These are phyloP conservation scores for Penicillium hesseltinei DNA, from an alignment of 2,329 filamentous ascomycete species.

Conservation along the genomic window DNA sequence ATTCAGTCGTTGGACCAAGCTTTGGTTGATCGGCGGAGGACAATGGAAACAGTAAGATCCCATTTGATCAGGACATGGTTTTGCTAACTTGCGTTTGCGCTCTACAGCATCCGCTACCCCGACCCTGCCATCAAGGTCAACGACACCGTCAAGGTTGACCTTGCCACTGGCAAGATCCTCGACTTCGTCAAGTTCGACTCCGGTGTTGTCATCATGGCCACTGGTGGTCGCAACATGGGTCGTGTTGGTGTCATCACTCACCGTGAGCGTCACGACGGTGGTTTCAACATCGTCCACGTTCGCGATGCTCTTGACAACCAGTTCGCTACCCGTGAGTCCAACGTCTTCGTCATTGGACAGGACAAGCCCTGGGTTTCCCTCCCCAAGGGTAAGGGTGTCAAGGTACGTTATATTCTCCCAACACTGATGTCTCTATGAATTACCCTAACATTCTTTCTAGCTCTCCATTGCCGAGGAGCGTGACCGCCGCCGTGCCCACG, in stretches of 20 bases:
- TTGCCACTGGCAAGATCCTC: slow-evolving; percentile 93
- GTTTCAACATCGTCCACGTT: slow-evolving; percentile 98
- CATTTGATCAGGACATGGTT: slow-evolving; percentile 21
- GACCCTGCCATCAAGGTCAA: slow-evolving; percentile 99
- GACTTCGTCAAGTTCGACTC: slow-evolving; percentile 99
- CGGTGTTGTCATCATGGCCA: slow-evolving; percentile 96
- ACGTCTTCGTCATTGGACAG: slow-evolving; percentile 98
- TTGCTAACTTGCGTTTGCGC: slow-evolving; percentile 32
- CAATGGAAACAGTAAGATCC: slow-evolving; percentile 38
- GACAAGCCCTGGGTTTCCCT: slow-evolving; percentile 99
- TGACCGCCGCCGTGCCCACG: slow-evolving; percentile 84
- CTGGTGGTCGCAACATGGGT: slow-evolving; percentile 99
- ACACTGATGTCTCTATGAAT: not conserved
- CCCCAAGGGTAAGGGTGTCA: slow-evolving; percentile 99
- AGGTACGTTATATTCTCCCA: slow-evolving; percentile 49
- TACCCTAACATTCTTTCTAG: slow-evolving; percentile 43
- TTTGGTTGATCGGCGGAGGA: slow-evolving; percentile 68
- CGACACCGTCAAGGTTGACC: slow-evolving; percentile 99
- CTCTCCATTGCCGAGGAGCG: slow-evolving; percentile 98
- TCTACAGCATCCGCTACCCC: slow-evolving; percentile 91
- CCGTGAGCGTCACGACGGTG: slow-evolving; percentile 99
- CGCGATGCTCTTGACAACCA: slow-evolving; percentile 96
- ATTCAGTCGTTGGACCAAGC: slow-evolving; percentile 99
- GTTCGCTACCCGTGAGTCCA: slow-evolving; percentile 98
- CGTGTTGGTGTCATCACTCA: slow-evolving; percentile 99